These are phyloP conservation scores for Maudiozyma bulderi DNA, from an alignment of 805 yeast species.

Conservation along the genomic window DNA sequence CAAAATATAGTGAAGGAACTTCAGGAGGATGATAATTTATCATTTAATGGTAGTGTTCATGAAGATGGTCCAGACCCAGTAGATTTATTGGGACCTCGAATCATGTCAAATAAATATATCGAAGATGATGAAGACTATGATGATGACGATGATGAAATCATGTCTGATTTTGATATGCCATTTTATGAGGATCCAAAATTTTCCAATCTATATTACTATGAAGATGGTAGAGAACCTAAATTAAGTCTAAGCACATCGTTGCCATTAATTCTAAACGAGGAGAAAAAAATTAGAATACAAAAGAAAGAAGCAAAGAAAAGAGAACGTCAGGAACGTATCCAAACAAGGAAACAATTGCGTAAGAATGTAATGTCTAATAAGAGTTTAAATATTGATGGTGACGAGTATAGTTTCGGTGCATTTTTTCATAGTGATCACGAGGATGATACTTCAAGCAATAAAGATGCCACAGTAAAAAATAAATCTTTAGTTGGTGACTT, in stretches of 20 bases:
- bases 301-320: conserved; percentile 23
- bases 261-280: conserved; percentile 26
- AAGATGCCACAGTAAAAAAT: neutral
- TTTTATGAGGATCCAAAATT: conserved; percentile 35
- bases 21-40: conserved; percentile 24
- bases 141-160: conserved; percentile 27
- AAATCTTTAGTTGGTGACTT: conserved; percentile 1
- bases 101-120: conserved; percentile 7
- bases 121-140: conserved; percentile 25
- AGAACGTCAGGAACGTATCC: conserved; percentile 24
- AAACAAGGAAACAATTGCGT: conserved; percentile 20
- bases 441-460: conserved; percentile 1
- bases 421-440: conserved; percentile 28
- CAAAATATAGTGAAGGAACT: conserved; percentile 24
- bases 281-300: conserved; percentile 18
- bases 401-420: conserved; percentile 27
- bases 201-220: conserved; percentile 26
- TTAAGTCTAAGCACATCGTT: conserved; percentile 26
- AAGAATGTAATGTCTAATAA: conserved; percentile 25
- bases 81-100: conserved; percentile 8
- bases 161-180: conserved; percentile 31
- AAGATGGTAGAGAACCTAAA: conserved; percentile 26
- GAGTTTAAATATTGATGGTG: conserved; percentile 32
- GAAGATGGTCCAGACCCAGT: conserved; percentile 27
- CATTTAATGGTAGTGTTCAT: conserved; percentile 28